Base-by-base conservation (phyloP, 192 early-diverging fungal genomes). In the Pecoramyces ruminantium region DNA sequence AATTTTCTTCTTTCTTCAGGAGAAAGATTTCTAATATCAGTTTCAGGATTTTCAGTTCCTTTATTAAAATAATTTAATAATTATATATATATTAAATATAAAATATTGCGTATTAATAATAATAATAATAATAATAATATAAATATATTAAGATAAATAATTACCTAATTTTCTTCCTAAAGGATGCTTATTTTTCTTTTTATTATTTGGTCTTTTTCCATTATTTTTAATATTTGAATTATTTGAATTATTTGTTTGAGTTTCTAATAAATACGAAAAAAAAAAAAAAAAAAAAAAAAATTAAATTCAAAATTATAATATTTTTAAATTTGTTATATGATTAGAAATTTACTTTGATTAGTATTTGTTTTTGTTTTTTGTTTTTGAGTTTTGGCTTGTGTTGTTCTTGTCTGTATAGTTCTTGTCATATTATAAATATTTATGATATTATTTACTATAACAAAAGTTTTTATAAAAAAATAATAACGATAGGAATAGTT, bases 391-490 rank as follows among this genome's bases (percentile, higher is more conserved):
- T 21, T 51, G 2, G 18, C 18, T 51, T 21, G 15, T 51, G 42
- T 51, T 21, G 42, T 51, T 51, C 42, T 51, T 51, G 42, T 6
- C 42, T 51, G 42, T 51, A 51, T 21, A 21, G 42, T 51, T 51
- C 42, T 51, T 21, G 42, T 51, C 42, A 51, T 51, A 21, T n/a
- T n/a, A 39, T 39, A 13, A 14, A 14, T 39, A 14, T 39, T 14
- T 39, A 14, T 21, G 2, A 21, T 21, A 14, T 21, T 51, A 21
- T 51, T 21, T 51, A 21, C 5, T 4, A 21, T 21, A 51, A 87
- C 87, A 79, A 77, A 28, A 13, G 82, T 21, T 81, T 29, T 17
- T 77, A 14, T 14, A 81, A 28, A 80, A 58, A 17, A 67, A 28
- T 14, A 13, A 17, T 29, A 38, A 77, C 29, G 30, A 81, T 40